These are phyloP conservation scores for Pezicula carpinea DNA, from an alignment of 2,329 filamentous ascomycete genomes.

Conservation along the genomic window DNA sequence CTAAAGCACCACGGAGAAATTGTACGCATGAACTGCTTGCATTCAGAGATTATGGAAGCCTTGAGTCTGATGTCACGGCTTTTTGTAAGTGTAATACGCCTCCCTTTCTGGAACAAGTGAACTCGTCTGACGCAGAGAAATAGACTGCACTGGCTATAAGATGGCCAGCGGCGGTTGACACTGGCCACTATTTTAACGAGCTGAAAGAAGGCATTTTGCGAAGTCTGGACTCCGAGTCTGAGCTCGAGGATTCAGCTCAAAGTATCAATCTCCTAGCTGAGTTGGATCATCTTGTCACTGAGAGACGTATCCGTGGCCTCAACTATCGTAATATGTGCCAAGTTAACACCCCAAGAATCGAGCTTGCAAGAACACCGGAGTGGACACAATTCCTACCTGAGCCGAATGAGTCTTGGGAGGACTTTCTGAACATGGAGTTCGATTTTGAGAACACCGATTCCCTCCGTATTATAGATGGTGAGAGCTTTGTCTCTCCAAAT, in stretches of 20 bases:
- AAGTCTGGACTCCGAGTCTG: background rate
- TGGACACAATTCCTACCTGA: background rate
- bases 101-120: background rate
- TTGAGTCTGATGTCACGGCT: background rate
- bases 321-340: background rate
- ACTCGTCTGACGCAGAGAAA: background rate
- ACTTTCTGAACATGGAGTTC: conserved; percentile 1
- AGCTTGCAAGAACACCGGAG: background rate
- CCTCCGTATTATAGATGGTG: background rate
- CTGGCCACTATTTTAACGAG: background rate
- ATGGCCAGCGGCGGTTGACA: background rate
- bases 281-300: conserved; percentile 1
- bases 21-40: background rate
- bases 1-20: background rate
- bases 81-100: too few relatives aligned
- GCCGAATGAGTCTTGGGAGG: conserved; percentile 1
- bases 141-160: background rate
- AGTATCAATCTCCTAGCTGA: background rate
- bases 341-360: background rate
- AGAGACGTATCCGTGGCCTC: background rate
- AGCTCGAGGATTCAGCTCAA: background rate
- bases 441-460: background rate
- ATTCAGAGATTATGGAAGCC: background rate
- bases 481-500: too few relatives aligned
- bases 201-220: background rate